Base-by-base conservation (phyloP, 176 grass and related monocot genomes). In the Poa annua region DNA sequence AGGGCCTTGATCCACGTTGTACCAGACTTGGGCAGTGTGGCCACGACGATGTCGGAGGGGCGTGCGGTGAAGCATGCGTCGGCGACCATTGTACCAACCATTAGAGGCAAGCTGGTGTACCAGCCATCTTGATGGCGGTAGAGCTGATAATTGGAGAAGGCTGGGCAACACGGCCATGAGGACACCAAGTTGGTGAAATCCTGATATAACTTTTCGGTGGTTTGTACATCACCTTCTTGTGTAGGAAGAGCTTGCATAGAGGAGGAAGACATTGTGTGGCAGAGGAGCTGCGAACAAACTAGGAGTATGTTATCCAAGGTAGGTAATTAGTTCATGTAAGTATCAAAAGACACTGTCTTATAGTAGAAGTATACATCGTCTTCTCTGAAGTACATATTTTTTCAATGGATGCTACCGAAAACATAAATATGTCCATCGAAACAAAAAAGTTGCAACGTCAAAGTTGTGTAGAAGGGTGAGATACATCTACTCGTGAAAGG, bases 1-100 rank as follows among this genome's bases (percentile, higher is more conserved):
- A 87, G 85, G 0, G 85, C 13, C 5, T 81, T 87, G 45, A 68
- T 67, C 85, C 78, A 81, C 0, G 85, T 87, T 1, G 85, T 87
- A 26, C 85, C 78, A 6, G 78, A 66, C 78, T 86, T 86, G 69
- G 85, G 85, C 59, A 22, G 22, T 7, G 70, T 67, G 70, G 78
- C 78, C 13, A 86, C 36, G 48, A 86, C 0, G 49, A 86, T 35
- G 78, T 86, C 69, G 8, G 78, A 35, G 24, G 85, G 24, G 8
- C 78, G 78, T 3, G 78, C 69, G 1, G 59, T 5, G 78, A 81
- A 86, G 59, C 78, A 86, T 13, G 11, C 47, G 21, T 67, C 48
- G 47, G 78, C 78, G 48, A 66, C 78, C 85, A 86, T 86, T 4
- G 32, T 13, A 1, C 77, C 56, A 1, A 63, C 84, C 17, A 75